These are phyloP conservation scores for Astrothelium subdiscretum DNA, from an alignment of 495 filamentous ascomycete genomes.

Conservation along the genomic window DNA sequence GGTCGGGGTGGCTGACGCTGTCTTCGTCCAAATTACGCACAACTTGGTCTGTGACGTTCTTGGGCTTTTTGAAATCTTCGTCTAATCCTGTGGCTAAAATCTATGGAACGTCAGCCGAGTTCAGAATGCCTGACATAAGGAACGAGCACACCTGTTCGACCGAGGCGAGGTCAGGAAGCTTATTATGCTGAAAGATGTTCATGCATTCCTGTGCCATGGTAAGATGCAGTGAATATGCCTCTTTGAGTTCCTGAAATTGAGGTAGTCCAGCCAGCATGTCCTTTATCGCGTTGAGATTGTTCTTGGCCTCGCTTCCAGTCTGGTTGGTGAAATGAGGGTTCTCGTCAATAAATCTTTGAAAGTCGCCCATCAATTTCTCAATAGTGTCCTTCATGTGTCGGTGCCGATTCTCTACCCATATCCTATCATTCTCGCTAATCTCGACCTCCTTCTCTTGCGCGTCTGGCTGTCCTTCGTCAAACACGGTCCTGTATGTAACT, in stretches of 20 bases:
- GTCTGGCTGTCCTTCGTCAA: conserved; percentile 56
- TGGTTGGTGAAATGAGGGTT: conserved; percentile 88
- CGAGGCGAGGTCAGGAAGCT: conserved; percentile 75
- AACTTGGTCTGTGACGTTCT: conserved; percentile 73
- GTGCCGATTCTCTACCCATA: conserved; percentile 91
- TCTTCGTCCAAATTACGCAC: conserved; percentile 80
- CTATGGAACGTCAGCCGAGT: conserved; percentile 27
- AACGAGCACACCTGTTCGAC: conserved; percentile 53
- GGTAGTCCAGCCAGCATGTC: conserved; percentile 93
- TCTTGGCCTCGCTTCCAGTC: conserved; percentile 41
- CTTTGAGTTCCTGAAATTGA: conserved; percentile 89
- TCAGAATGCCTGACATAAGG: background rate
- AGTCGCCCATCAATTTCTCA: conserved; percentile 83
- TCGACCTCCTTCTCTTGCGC: conserved; percentile 81
- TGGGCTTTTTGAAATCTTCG: conserved; percentile 83
- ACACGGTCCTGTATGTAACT: conserved; percentile 64
- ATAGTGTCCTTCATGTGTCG: conserved; percentile 97
- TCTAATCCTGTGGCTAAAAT: conserved; percentile 84
- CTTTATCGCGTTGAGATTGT: conserved; percentile 81
- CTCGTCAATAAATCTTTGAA: conserved; percentile 76
- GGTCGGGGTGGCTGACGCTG: conserved; percentile 52
- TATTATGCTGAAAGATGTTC: conserved; percentile 74
- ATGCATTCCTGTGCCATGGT: conserved; percentile 98
- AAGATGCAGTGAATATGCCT: conserved; percentile 86
- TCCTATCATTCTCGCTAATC: conserved; percentile 74